These are phyloP conservation scores for Tardiomyces blankii DNA, from an alignment of 1,139 yeast species.

Conservation along the genomic window DNA sequence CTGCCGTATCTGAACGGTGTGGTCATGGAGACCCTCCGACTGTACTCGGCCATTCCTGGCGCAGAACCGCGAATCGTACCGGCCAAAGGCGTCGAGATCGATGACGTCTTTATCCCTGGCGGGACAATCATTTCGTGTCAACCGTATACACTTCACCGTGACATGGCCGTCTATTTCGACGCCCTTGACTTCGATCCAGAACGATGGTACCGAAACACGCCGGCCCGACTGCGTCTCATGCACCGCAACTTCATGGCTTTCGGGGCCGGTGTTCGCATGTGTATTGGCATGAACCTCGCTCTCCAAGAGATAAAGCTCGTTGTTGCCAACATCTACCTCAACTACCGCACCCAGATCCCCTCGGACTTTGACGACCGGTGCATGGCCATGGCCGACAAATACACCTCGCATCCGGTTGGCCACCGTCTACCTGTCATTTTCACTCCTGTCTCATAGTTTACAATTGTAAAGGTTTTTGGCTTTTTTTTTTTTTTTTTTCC, in stretches of 20 bases:
- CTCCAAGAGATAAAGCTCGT: slow-evolving; percentile 53
- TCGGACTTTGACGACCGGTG: slow-evolving; percentile 21
- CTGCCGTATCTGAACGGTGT: slow-evolving; percentile 49
- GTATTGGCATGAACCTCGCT: slow-evolving; percentile 62
- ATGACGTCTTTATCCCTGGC: slow-evolving; percentile 30
- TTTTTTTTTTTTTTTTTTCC: no score
- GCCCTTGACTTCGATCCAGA: slow-evolving; percentile 47
- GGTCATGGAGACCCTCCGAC: slow-evolving; percentile 44
- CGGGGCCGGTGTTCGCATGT: slow-evolving; percentile 69
- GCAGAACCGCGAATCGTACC: slow-evolving; percentile 54
- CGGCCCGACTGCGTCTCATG: slow-evolving; percentile 34
- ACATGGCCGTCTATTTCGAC: slow-evolving; percentile 36
- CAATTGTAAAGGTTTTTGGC: no score
- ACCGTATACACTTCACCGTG: slow-evolving; percentile 56
- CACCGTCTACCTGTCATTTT: slow-evolving; percentile 10
- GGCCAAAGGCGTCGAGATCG: slow-evolving; percentile 19
- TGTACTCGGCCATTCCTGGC: slow-evolving; percentile 67
- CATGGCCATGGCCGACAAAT: slow-evolving; percentile 27
- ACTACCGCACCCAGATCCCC: slow-evolving; percentile 28
- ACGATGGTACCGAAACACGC: slow-evolving; percentile 44
- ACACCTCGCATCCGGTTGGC: slow-evolving; percentile 28
- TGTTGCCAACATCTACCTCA: slow-evolving; percentile 43
- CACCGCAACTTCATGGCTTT: slow-evolving; percentile 51
- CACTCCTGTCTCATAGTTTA: background rate
- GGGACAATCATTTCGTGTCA: slow-evolving; percentile 53